These are phyloP conservation scores for Raphanus raphanistrum DNA, from an alignment of 345 rosid genomes.

Conservation along the genomic window DNA sequence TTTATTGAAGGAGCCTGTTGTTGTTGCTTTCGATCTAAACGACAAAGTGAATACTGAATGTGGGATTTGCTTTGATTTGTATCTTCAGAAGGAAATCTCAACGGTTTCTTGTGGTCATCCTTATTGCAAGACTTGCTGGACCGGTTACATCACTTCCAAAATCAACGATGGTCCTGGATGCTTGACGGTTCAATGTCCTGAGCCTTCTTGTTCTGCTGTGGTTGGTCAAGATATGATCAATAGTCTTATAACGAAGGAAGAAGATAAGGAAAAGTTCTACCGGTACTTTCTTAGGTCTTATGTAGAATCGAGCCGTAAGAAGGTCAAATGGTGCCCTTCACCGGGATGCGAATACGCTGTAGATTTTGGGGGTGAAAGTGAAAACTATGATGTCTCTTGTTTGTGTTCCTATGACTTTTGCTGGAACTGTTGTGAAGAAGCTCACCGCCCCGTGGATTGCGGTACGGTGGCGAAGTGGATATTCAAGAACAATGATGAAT, in stretches of 20 bases:
- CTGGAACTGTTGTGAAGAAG: conserved; percentile 29
- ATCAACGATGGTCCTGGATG: conserved; percentile 30
- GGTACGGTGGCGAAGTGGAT: conserved; percentile 28
- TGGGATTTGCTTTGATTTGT: conserved; percentile 76
- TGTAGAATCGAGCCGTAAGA: conserved; percentile 73
- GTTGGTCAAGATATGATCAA: conserved; percentile 37
- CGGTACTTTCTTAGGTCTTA: conserved; percentile 49
- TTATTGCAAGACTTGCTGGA: conserved; percentile 77
- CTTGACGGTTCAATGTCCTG: conserved; percentile 29
- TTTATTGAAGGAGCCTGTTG: conserved; percentile 53
- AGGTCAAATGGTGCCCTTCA: conserved; percentile 98
- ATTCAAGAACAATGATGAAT: conserved; percentile 8
- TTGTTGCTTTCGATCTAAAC: conserved; percentile 33
- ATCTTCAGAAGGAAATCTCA: conserved; percentile 34
- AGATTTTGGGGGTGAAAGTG: not conserved
- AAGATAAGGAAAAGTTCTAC: conserved; percentile 18
- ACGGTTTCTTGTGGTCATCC: conserved; percentile 91
- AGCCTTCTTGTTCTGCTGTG: conserved; percentile 31
- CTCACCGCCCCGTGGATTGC: conserved; percentile 37
- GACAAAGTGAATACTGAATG: conserved; percentile 42
- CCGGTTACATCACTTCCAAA: conserved; percentile 30
- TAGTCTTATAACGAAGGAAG: not conserved
- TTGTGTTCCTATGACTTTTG: conserved; percentile 31
- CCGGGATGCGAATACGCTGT: conserved; percentile 80
- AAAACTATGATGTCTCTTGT: conserved; percentile 30